These are phyloP conservation scores for Aphanomyces astaci DNA, from an alignment of 352 stramenopile species.

Conservation along the genomic window DNA sequence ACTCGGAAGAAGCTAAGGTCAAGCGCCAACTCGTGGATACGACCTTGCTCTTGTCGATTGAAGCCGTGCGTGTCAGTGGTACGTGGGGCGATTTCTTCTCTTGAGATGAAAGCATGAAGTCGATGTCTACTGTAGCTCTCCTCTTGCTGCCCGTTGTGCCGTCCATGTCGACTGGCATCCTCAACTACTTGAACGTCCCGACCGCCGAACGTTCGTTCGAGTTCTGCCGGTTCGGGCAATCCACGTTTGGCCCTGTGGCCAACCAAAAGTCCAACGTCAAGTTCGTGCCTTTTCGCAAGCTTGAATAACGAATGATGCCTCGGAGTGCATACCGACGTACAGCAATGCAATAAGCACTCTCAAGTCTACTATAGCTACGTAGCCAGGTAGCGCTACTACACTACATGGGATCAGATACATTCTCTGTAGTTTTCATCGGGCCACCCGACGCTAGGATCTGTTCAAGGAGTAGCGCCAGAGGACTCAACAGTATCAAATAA, in stretches of 20 bases:
- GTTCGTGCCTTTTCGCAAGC: slow-evolving; percentile 22
- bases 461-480: slow-evolving; percentile 2
- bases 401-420: slow-evolving; percentile 19
- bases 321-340: neutral
- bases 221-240: slow-evolving; percentile 36
- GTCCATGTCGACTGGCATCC: slow-evolving; percentile 44
- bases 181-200: slow-evolving; percentile 61
- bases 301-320: neutral
- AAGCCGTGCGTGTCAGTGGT: slow-evolving; percentile 62
- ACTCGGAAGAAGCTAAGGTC: slow-evolving; percentile 29
- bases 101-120: neutral
- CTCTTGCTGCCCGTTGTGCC: slow-evolving; percentile 64
- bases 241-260: slow-evolving; percentile 3
- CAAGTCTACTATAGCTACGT: too few relatives aligned
- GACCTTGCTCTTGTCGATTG: slow-evolving; percentile 63
- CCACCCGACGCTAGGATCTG: neutral
- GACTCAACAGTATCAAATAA: neutral
- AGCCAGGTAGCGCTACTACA: too few relatives aligned
- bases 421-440: neutral
- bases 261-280: slow-evolving; percentile 20
- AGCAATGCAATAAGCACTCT: neutral
- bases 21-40: slow-evolving; percentile 48
- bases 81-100: slow-evolving; percentile 11
- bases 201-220: slow-evolving; percentile 38
- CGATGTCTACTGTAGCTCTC: slow-evolving; percentile 37